These are phyloP conservation scores for Medicago arabica DNA, from an alignment of 306 rosid genomes.

Conservation along the genomic window DNA sequence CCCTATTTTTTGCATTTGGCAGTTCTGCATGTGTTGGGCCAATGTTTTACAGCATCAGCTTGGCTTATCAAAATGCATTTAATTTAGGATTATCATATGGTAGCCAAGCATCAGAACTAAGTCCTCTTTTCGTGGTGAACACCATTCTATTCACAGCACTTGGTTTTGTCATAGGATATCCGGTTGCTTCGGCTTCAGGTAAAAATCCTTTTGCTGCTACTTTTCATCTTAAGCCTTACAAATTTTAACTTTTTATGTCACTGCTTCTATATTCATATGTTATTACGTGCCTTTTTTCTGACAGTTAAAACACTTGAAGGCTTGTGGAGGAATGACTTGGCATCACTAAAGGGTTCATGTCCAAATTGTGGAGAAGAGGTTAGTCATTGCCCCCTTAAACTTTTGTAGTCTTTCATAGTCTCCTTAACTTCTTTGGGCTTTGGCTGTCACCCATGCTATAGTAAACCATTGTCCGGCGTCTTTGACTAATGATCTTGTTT, in stretches of 20 bases:
- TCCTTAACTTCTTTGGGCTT: neutral
- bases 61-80: conserved; percentile 64
- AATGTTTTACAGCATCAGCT: conserved; percentile 52
- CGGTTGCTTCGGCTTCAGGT: conserved; percentile 87
- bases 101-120: conserved; percentile 51
- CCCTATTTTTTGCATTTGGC: conserved; percentile 70
- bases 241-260: neutral
- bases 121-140: conserved; percentile 58
- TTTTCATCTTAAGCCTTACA: no score
- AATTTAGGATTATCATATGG: conserved; percentile 53
- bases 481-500: neutral
- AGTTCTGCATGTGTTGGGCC: conserved; percentile 70
- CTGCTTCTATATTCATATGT: conserved; percentile 11
- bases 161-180: conserved; percentile 44
- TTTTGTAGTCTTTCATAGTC: neutral
- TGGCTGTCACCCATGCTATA: neutral
- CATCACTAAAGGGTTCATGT: conserved; percentile 84
- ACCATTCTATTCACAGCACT: conserved; percentile 56
- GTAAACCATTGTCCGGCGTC: neutral
- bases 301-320: conserved; percentile 85
- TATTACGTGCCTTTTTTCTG: conserved; percentile 20
- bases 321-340: conserved; percentile 81
- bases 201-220: conserved; percentile 16
- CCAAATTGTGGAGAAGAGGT: conserved; percentile 98
- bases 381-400: conserved; percentile 39